Evolutionary conservation across 2,329 filamentous ascomycete species (phyloP), one percentile per base, ranked within the genome.

Genomic region (Chrysoporthe austroafricana): DNA sequence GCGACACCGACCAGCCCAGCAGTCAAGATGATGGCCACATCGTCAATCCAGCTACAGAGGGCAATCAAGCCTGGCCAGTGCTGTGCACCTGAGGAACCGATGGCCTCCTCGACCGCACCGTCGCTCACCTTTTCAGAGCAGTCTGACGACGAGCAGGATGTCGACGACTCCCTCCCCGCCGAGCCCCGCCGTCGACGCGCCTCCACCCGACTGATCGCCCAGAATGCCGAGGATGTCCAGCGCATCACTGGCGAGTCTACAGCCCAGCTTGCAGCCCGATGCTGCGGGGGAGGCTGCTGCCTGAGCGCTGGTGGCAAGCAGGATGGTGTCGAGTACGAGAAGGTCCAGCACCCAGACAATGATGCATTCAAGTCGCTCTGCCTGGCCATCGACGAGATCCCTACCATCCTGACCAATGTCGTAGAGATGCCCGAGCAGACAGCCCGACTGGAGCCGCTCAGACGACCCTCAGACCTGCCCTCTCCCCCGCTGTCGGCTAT

Each of bases 341-440:
- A 75, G 7, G 77, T 90, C 26, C 74, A 81, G 18, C 75, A 88
- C 2, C 94, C 95, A 1, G 89, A 96, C 77, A 98, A 97, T 74
- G 86, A 90, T 69, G 96, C 96, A 18, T 99, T 92, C 81, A 86
- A 88, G 66, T 92, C 90, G 69, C 85, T 99, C 61, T 84, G 89
- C 63, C 85, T 98, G 72, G 91, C 90, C 73, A 85, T 98, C 69
- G 88, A 89, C 67, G 85, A 89, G 43, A 88, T 98, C 64, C 91
- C 90, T 6, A 92, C 89, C 62, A 83, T 86, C 21, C 83, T 98
- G 70, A 93, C 90, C 52, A 90, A 88, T 72, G 81, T 94, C 34
- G 83, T 87, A 65, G 88, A 91, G 8, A 77, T 97, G 61, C 94
- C 94, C 0, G 86, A 90, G 65, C 90, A 92, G 79, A 95, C 86